Evolutionary conservation across 768 basidiomycete genomes (phyloP).

Genomic region (Pleurotus eryngii): DNA sequence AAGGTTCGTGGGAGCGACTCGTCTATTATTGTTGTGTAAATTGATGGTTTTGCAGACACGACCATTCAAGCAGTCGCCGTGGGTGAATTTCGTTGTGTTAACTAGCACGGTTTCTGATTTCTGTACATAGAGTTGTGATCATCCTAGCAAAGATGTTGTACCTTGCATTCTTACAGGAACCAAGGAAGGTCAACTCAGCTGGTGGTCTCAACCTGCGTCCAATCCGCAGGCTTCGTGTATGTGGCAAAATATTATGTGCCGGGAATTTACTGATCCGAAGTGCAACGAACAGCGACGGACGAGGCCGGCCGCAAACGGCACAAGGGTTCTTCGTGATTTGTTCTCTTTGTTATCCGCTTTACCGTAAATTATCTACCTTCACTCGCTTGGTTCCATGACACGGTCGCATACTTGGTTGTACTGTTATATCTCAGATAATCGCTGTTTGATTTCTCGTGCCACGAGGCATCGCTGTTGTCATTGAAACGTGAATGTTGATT

Average conservation of each 20-base stretch:
- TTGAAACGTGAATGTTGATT: slow-evolving; percentile 25
- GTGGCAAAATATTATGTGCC: background rate
- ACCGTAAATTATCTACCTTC: slow-evolving; percentile 4
- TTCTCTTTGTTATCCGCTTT: background rate
- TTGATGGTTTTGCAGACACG: slow-evolving; percentile 27
- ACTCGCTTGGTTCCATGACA: background rate
- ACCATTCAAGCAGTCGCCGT: slow-evolving; percentile 39
- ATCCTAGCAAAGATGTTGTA: slow-evolving; percentile 31
- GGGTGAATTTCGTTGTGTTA: slow-evolving; percentile 20
- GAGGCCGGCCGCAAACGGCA: background rate
- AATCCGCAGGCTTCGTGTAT: background rate
- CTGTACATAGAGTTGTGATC: slow-evolving; percentile 42
- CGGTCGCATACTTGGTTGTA: background rate
- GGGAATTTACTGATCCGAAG: background rate
- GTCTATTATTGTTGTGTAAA: background rate
- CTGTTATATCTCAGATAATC: slow-evolving; percentile 2
- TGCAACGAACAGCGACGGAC: background rate
- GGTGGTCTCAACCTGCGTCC: slow-evolving; percentile 50
- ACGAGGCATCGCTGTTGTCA: slow-evolving; percentile 9
- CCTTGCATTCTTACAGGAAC: slow-evolving; percentile 50
- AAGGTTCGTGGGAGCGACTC: slow-evolving; percentile 38
- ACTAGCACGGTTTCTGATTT: slow-evolving; percentile 7
- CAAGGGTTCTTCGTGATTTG: background rate
- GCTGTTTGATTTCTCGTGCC: slow-evolving; percentile 9
- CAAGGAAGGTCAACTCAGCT: slow-evolving; percentile 47